Evolutionary conservation across 495 filamentous ascomycete genomes (phyloP).

Genomic region (Aspergillus bertholletiae): DNA sequence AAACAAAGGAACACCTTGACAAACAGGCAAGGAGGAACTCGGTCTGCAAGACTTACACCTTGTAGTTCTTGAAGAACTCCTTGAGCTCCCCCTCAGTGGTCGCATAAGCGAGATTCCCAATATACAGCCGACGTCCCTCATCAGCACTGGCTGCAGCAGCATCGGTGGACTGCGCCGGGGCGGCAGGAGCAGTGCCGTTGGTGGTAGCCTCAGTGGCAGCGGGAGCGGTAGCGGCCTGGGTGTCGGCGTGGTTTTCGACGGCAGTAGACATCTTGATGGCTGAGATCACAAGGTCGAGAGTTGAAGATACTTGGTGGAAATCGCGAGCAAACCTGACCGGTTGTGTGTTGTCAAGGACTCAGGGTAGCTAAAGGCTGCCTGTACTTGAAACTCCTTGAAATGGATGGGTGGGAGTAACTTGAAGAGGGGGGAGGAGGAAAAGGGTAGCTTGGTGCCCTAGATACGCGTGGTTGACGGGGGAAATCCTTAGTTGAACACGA

Average conservation of each 20-base stretch:
- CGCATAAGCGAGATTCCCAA: constrained; percentile 99
- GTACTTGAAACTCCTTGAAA: constrained; percentile 18
- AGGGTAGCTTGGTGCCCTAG: constrained; percentile 95
- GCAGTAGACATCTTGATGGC: constrained; percentile 56
- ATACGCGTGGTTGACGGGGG: constrained; percentile 39
- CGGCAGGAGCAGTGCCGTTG: constrained; percentile 75
- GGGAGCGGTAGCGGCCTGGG: constrained; percentile 41
- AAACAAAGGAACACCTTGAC: constrained; percentile 2
- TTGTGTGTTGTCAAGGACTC: constrained; percentile 37
- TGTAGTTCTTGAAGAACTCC: constrained; percentile 97
- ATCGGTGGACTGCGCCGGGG: constrained; percentile 63
- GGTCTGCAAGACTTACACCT: constrained; percentile 73
- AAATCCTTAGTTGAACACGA: constrained; percentile 25
- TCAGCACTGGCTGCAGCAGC: constrained; percentile 94
- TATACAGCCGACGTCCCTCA: constrained; percentile 97
- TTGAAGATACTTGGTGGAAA: constrained; percentile 9
- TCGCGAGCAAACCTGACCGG: constrained; percentile 22
- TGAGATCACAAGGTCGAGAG: constrained; percentile 37
- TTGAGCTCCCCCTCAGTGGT: constrained; percentile 99
- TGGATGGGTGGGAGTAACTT: constrained; percentile 3
- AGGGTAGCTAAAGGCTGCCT: constrained; percentile 41
- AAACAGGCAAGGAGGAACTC: constrained; percentile 2
- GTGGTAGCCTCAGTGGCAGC: constrained; percentile 61
- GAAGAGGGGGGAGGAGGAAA: constrained; percentile 43
- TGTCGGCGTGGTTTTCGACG: constrained; percentile 51